A percentile compares a stretch with the other conserved stretches of the same genome.
phyloP scores from a whole-genome alignment of 2,329 filamentous ascomycete species.

The Metarhizium sp. region DNA sequence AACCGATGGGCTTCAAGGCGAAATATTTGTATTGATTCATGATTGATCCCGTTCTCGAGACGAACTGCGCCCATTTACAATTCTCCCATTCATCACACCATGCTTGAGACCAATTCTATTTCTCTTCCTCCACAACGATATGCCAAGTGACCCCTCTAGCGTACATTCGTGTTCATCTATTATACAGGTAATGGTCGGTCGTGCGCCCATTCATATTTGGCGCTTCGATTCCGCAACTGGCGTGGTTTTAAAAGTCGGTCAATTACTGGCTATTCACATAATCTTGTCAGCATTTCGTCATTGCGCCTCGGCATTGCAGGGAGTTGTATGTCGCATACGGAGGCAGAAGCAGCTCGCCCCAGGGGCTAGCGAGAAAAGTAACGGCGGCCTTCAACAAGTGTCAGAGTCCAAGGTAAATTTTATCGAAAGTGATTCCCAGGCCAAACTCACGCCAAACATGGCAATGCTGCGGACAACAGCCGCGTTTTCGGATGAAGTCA shows the following conservation, averaged over 20 bases:
- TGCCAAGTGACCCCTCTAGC: neutral
- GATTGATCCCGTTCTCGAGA: neutral
- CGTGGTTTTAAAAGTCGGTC: neutral
- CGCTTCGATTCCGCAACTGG: neutral
- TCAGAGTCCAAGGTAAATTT: conserved; percentile 3
- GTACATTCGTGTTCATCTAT: conserved; percentile 12
- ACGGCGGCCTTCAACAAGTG: conserved; percentile 23
- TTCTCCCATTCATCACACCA: neutral
- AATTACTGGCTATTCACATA: conserved; percentile 2
- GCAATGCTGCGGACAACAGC: conserved; percentile 58
- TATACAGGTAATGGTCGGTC: conserved; percentile 15
- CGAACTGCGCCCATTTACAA: neutral
- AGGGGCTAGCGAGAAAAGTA: conserved; percentile 57
- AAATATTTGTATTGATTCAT: neutral
- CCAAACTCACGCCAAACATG: conserved; percentile 54
- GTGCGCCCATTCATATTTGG: neutral
- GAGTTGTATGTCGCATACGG: conserved; percentile 35
- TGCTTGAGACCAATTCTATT: neutral
- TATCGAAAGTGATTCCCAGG: neutral
- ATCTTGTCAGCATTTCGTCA: neutral
- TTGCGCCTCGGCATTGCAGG: neutral
- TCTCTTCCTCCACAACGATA: neutral
- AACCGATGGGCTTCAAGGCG: neutral
- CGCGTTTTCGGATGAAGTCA: conserved; percentile 60
- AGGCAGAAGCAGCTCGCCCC: conserved; percentile 58